Percentiles rank a stretch among this genome's conserved stretches.
phyloP scores from a whole-genome alignment of 192 early-diverging fungal species.

The Entomortierella chlamydospora region DNA sequence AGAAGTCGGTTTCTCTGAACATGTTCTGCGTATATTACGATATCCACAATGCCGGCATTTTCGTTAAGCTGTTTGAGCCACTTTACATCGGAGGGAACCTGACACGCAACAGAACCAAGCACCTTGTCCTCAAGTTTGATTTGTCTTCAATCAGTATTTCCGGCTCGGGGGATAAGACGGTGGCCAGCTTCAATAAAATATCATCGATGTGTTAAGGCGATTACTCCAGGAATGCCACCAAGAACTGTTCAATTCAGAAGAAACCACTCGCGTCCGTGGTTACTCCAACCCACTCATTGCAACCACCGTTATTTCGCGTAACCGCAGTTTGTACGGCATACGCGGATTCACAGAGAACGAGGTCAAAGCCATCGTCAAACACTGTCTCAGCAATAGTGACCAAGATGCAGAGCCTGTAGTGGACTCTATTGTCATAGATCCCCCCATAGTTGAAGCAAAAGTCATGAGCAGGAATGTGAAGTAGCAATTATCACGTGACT shows the following conservation, averaged over 20 bases:
- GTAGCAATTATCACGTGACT: too few relatives aligned
- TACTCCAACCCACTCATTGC: slow-evolving; percentile 47
- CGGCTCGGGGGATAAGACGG: slow-evolving; percentile 11
- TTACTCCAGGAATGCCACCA: slow-evolving; percentile 19
- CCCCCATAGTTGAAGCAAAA: too few relatives aligned
- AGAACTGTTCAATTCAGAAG: slow-evolving; percentile 23
- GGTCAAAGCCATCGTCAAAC: slow-evolving; percentile 51
- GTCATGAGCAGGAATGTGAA: too few relatives aligned
- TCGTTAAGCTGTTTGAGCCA: slow-evolving; percentile 48
- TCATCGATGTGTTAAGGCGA: slow-evolving; percentile 20
- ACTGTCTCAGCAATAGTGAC: too few relatives aligned
- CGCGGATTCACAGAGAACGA: slow-evolving; percentile 52
- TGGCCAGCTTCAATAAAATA: slow-evolving; percentile 20
- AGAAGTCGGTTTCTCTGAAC: slow-evolving; percentile 51
- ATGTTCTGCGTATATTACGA: slow-evolving; percentile 50
- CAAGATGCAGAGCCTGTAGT: too few relatives aligned
- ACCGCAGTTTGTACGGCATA: slow-evolving; percentile 45
- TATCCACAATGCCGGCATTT: slow-evolving; percentile 37
- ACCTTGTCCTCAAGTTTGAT: slow-evolving; percentile 52
- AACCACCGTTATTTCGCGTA: slow-evolving; percentile 42
- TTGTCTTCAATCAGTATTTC: slow-evolving; percentile 39
- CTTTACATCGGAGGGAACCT: slow-evolving; percentile 54
- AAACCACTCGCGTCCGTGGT: slow-evolving; percentile 26
- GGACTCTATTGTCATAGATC: too few relatives aligned
- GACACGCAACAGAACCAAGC: slow-evolving; percentile 40